These are phyloP conservation scores for Tricholoma sp. DNA, from an alignment of 768 basidiomycete genomes.

Conservation along the genomic window DNA sequence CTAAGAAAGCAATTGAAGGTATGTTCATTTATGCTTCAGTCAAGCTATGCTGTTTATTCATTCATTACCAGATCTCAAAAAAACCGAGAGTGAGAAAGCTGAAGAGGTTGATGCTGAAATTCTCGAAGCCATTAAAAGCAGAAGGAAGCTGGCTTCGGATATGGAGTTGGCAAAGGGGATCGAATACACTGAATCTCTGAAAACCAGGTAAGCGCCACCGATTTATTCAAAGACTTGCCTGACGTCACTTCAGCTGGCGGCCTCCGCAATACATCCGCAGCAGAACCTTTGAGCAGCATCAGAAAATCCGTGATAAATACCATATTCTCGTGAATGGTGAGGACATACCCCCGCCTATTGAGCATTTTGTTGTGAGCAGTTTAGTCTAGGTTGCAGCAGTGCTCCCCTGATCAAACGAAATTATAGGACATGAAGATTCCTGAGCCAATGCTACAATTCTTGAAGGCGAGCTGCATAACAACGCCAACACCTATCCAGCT, in stretches of 20 bases:
- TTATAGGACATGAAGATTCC: conserved; percentile 98
- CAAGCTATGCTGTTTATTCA: neutral
- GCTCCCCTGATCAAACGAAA: conserved; percentile 4
- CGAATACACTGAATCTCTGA: conserved; percentile 79
- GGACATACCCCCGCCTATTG: conserved; percentile 89
- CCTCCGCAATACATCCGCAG: conserved; percentile 81
- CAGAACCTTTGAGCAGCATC: conserved; percentile 61
- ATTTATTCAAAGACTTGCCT: neutral
- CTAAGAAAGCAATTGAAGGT: conserved; percentile 79
- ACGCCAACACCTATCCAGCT: conserved; percentile 94
- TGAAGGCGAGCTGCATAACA: conserved; percentile 80
- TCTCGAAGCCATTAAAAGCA: conserved; percentile 83
- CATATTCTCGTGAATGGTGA: conserved; percentile 96
- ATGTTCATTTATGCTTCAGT: conserved; percentile 10
- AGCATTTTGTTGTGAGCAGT: conserved; percentile 65
- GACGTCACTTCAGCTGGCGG: conserved; percentile 60
- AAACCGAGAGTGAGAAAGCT: conserved; percentile 79
- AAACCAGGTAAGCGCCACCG: conserved; percentile 55
- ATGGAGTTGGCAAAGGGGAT: conserved; percentile 93
- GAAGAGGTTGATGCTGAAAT: conserved; percentile 91
- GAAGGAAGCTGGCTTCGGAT: conserved; percentile 88
- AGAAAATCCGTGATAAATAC: conserved; percentile 77
- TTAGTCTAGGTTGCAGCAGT: conserved; percentile 5
- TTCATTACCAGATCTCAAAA: conserved; percentile 61
- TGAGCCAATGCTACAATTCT: conserved; percentile 70